These are phyloP conservation scores for Aaosphaeria pasadenensis DNA, from an alignment of 2,329 filamentous ascomycete genomes.

Conservation along the genomic window DNA sequence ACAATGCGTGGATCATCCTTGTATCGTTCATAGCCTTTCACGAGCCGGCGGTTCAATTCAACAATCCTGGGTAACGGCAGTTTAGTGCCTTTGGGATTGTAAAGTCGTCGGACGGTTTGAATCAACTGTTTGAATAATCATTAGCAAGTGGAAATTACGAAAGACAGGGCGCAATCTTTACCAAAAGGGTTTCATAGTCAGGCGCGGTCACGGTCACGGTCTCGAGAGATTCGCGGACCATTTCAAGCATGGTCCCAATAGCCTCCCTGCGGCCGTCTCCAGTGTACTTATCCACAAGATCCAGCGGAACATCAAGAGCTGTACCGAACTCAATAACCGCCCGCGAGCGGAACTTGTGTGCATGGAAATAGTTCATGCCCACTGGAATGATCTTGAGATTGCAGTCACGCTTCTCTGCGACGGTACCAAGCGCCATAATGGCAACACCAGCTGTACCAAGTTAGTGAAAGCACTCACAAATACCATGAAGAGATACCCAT, in stretches of 20 bases:
- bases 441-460: constrained; percentile 72
- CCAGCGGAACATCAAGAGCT: constrained; percentile 78
- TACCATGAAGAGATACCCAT: not conserved
- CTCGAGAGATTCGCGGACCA: constrained; percentile 78
- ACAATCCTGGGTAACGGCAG: constrained; percentile 88
- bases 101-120: constrained; percentile 87
- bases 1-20: constrained; percentile 86
- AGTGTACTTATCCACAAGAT: constrained; percentile 83
- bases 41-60: constrained; percentile 86
- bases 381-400: constrained; percentile 93
- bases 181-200: constrained; percentile 94
- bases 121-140: constrained; percentile 59
- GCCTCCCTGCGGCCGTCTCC: constrained; percentile 74
- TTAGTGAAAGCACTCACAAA: constrained; percentile 11
- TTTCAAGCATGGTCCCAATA: constrained; percentile 80
- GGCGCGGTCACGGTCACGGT: constrained; percentile 89
- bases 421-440: constrained; percentile 91
- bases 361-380: constrained; percentile 99
- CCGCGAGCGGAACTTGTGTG: constrained; percentile 95
- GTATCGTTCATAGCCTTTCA: constrained; percentile 88
- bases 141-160: not conserved
- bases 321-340: constrained; percentile 94
- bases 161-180: constrained; percentile 22
- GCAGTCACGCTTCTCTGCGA: constrained; percentile 81
- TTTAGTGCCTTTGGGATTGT: constrained; percentile 93